Percentiles rank a stretch among this genome's conserved stretches.
phyloP scores from a whole-genome alignment of 768 basidiomycete genomes.

The Termitomyces titanicus region DNA sequence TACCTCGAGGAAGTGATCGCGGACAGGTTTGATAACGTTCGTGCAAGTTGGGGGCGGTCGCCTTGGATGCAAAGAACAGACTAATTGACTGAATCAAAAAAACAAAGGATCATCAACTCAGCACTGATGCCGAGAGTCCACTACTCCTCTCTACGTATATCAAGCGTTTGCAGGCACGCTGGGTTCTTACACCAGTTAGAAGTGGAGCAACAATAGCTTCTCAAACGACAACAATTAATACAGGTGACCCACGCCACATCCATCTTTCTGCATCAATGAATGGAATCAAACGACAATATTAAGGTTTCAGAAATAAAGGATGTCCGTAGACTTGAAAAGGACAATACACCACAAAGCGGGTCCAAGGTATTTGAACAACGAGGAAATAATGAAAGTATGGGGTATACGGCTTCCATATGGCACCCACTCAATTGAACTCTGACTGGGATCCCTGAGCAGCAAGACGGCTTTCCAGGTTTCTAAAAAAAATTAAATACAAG shows the following conservation, averaged over 20 bases:
- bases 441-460: constrained; percentile 83
- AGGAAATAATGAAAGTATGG: constrained; percentile 17
- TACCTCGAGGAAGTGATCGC: background rate
- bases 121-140: constrained; percentile 15
- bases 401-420: constrained; percentile 16
- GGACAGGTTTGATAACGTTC: constrained; percentile 1
- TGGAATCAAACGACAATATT: constrained; percentile 6
- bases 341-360: constrained; percentile 23
- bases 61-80: constrained; percentile 13
- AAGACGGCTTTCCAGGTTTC: constrained; percentile 87
- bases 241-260: constrained; percentile 9
- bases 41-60: constrained; percentile 4
- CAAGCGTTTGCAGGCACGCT: background rate
- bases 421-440: constrained; percentile 61
- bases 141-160: constrained; percentile 8
- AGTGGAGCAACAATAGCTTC: background rate
- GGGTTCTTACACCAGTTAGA: background rate
- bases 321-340: constrained; percentile 25
- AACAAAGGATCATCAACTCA: constrained; percentile 20
- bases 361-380: constrained; percentile 26
- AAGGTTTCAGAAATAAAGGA: constrained; percentile 12
- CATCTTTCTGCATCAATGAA: background rate
- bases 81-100: constrained; percentile 12
- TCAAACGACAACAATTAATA: background rate
- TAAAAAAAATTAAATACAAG: constrained; percentile 22